A percentile compares a stretch with the other conserved stretches of the same genome.
phyloP scores from a whole-genome alignment of 208 protist genomes.

The Herpetomonas samuelpessoai region DNA sequence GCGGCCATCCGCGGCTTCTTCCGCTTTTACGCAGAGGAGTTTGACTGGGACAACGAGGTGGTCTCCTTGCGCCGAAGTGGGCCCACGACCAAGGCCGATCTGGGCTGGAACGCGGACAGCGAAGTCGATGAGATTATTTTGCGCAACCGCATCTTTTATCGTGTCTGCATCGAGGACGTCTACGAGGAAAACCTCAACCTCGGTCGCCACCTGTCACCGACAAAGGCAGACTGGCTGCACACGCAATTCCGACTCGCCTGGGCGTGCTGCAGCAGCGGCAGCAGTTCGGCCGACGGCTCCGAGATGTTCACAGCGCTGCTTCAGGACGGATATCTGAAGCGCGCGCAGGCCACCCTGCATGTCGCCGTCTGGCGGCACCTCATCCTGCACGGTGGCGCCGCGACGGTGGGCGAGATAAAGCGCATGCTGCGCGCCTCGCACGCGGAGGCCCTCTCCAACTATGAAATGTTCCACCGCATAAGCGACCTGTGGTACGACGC shows the following conservation, averaged over 20 bases:
- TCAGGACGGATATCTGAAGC: constrained; percentile 14
- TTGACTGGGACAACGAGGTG: constrained; percentile 50
- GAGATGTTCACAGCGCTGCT: constrained; percentile 11
- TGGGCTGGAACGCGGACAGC: constrained; percentile 34
- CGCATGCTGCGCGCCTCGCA: constrained; percentile 1
- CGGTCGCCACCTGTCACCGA: constrained; percentile 51
- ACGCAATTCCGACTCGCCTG: constrained; percentile 54
- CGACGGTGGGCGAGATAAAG: constrained; percentile 10
- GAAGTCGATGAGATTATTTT: constrained; percentile 23
- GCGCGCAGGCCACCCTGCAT: constrained; percentile 19
- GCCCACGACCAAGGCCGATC: constrained; percentile 15
- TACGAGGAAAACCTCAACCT: constrained; percentile 81
- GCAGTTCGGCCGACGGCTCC: neutral
- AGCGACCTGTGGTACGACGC: constrained; percentile 47
- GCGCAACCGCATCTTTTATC: constrained; percentile 52
- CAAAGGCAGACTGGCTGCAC: constrained; percentile 57
- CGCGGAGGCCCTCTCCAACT: constrained; percentile 19
- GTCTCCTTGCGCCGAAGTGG: constrained; percentile 27
- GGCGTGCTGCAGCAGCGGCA: constrained; percentile 3
- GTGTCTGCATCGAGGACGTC: constrained; percentile 75
- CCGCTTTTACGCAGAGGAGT: constrained; percentile 44
- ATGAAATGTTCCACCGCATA: constrained; percentile 41
- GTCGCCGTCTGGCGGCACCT: constrained; percentile 21
- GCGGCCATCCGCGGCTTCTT: constrained; percentile 42
- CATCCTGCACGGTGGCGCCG: constrained; percentile 9